phyloP scores from a whole-genome alignment of 140 eudicot genomes.

The Erigeron philadelphicus region DNA sequence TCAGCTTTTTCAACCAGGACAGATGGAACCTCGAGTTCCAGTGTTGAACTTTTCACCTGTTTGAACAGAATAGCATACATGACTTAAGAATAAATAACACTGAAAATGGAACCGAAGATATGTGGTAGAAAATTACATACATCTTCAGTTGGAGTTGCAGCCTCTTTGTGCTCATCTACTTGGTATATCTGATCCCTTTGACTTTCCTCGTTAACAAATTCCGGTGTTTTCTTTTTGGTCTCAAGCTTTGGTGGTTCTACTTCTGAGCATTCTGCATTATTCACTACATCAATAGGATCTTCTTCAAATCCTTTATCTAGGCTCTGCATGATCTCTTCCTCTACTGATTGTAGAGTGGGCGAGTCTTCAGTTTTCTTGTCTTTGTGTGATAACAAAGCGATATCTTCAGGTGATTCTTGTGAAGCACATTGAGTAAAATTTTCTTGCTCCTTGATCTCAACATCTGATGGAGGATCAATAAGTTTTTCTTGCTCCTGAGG shows the following conservation, averaged over 20 bases:
- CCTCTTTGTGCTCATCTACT: conserved; percentile 31
- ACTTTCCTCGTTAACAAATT: conserved; percentile 12
- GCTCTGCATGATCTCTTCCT: neutral
- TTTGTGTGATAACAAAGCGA: conserved; percentile 16
- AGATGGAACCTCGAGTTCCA: conserved; percentile 22
- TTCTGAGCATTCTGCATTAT: conserved; percentile 21
- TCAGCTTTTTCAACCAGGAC: conserved; percentile 20
- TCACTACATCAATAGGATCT: conserved; percentile 16
- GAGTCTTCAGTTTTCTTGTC: conserved; percentile 13
- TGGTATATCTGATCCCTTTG: conserved; percentile 27
- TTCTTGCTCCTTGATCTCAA: conserved; percentile 12
- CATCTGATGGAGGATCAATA: conserved; percentile 10
- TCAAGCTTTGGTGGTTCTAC: conserved; percentile 28
- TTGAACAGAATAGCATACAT: conserved; percentile 13
- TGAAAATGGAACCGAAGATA: neutral
- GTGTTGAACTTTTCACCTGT: conserved; percentile 30
- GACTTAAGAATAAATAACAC: conserved; percentile 11
- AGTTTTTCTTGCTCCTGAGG: conserved; percentile 3
- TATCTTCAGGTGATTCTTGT: conserved; percentile 12
- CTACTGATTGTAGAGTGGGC: conserved; percentile 7
- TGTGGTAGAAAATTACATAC: conserved; percentile 30
- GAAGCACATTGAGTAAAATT: too few species aligned
- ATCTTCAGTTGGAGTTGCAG: conserved; percentile 24
- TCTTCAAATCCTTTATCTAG: conserved; percentile 8
- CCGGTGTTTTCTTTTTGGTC: conserved; percentile 19